A percentile compares a stretch with the other conserved stretches of the same genome.
phyloP scores from a whole-genome alignment of 2,329 filamentous ascomycete species.

The Fusarium sp. region DNA sequence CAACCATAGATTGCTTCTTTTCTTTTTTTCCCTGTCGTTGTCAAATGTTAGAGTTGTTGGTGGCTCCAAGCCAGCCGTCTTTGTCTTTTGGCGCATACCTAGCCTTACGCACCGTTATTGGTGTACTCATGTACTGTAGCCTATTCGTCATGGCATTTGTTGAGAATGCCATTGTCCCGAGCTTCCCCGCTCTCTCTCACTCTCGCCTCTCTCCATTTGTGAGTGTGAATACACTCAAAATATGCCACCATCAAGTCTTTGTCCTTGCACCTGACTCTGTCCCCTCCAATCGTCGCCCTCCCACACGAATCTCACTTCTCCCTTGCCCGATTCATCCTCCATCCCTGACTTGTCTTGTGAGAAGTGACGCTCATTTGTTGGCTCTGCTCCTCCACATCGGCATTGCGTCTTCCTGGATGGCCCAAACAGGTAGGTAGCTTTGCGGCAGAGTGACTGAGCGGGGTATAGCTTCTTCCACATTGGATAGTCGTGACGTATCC shows the following conservation, averaged over 20 bases:
- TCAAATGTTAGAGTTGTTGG: background rate
- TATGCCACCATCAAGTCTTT: no score
- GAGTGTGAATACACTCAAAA: no score
- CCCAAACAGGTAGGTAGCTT: background rate
- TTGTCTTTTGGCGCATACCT: conserved; percentile 13
- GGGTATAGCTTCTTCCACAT: no score
- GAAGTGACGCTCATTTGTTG: background rate
- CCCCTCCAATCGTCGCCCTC: conserved; percentile 1
- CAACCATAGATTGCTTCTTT: no score
- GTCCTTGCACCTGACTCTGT: background rate
- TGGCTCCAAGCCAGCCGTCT: background rate
- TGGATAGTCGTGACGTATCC: no score
- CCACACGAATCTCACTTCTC: background rate
- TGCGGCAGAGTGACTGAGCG: no score
- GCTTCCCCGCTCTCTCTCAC: conserved; percentile 4
- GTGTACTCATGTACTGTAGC: conserved; percentile 3
- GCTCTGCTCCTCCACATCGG: background rate
- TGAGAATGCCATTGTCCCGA: conserved; percentile 26
- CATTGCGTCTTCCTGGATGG: background rate
- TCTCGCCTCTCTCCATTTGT: background rate
- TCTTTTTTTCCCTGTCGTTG: no score
- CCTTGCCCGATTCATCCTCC: background rate
- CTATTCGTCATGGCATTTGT: conserved; percentile 32
- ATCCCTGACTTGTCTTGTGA: background rate
- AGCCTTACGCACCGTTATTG: conserved; percentile 33